These are phyloP conservation scores for Ustilago loliicola DNA, from an alignment of 1,284 basidiomycete species.

Conservation along the genomic window DNA sequence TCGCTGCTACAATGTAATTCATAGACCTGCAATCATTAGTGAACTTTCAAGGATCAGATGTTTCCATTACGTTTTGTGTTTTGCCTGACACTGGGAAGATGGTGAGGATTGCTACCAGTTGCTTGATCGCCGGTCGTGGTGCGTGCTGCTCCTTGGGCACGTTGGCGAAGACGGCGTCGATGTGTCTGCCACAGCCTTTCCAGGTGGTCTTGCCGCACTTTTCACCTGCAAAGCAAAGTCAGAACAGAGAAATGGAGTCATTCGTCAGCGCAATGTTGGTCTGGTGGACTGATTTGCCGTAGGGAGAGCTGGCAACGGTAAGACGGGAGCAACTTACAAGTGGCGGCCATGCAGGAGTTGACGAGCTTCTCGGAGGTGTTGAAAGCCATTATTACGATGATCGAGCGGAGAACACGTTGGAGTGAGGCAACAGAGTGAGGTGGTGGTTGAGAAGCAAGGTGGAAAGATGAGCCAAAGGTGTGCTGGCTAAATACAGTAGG, in stretches of 20 bases:
- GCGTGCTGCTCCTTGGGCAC: conserved; percentile 45
- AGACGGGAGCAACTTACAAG: conserved; percentile 32
- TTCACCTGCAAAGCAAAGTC: conserved; percentile 31
- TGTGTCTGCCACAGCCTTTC: conserved; percentile 54
- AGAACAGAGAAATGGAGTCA: neutral
- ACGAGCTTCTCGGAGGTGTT: conserved; percentile 23
- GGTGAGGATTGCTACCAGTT: neutral
- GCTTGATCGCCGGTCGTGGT: too few relatives aligned
- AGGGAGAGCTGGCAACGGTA: neutral
- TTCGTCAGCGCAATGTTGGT: conserved; percentile 1
- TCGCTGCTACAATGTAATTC: conserved; percentile 1
- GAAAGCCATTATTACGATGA: conserved; percentile 28
- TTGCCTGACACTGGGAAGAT: neutral
- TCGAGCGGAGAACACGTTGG: conserved; percentile 6
- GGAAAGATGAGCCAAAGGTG: neutral
- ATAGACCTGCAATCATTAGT: neutral
- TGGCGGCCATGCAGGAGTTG: conserved; percentile 51
- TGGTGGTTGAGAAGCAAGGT: neutral
- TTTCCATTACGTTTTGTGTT: neutral
- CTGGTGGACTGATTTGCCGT: neutral
- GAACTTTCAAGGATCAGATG: conserved; percentile 1
- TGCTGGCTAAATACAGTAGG: neutral
- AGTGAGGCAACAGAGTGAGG: neutral
- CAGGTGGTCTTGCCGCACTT: conserved; percentile 62
- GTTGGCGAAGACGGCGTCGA: conserved; percentile 48